Evolutionary conservation across 2,329 filamentous ascomycete species (phyloP).

Genomic region (Penicillium frequentans): DNA sequence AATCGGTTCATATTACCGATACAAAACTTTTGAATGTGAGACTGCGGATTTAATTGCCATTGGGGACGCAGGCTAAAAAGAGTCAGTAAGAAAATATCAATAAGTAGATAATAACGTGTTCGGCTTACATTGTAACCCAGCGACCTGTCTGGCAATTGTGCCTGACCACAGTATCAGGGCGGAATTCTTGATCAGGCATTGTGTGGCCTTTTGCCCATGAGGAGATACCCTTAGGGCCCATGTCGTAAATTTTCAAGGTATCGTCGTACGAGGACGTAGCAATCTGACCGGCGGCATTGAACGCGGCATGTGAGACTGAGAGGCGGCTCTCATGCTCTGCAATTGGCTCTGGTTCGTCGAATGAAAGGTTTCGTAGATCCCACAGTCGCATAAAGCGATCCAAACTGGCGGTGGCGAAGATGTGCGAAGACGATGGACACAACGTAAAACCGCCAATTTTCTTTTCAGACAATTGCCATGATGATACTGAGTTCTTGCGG

Average conservation of each 20-base stretch:
- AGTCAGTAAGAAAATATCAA: background rate
- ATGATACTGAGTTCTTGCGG: slow-evolving; percentile 56
- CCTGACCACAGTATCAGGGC: slow-evolving; percentile 65
- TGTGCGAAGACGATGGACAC: slow-evolving; percentile 75
- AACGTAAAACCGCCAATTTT: slow-evolving; percentile 95
- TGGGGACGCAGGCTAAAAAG: slow-evolving; percentile 68
- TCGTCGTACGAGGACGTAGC: slow-evolving; percentile 95
- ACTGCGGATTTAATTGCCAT: slow-evolving; percentile 79
- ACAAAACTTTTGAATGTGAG: slow-evolving; percentile 80
- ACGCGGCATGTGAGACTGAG: slow-evolving; percentile 89
- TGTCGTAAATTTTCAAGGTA: slow-evolving; percentile 88
- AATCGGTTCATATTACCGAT: slow-evolving; percentile 99
- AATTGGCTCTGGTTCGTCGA: slow-evolving; percentile 65
- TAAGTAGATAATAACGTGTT: slow-evolving; percentile 21
- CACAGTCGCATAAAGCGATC: slow-evolving; percentile 89
- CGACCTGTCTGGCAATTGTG: slow-evolving; percentile 97
- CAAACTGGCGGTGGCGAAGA: slow-evolving; percentile 84
- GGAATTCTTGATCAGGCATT: slow-evolving; percentile 63
- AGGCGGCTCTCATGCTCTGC: slow-evolving; percentile 80
- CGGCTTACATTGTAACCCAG: slow-evolving; percentile 79
- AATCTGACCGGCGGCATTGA: slow-evolving; percentile 79
- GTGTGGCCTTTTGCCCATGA: slow-evolving; percentile 61
- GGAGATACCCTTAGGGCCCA: slow-evolving; percentile 57
- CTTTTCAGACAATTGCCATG: slow-evolving; percentile 79
- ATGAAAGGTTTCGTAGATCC: slow-evolving; percentile 77